Base-by-base conservation (phyloP, 129 eudicot genomes). In the Chrysanthemum seticuspe region DNA sequence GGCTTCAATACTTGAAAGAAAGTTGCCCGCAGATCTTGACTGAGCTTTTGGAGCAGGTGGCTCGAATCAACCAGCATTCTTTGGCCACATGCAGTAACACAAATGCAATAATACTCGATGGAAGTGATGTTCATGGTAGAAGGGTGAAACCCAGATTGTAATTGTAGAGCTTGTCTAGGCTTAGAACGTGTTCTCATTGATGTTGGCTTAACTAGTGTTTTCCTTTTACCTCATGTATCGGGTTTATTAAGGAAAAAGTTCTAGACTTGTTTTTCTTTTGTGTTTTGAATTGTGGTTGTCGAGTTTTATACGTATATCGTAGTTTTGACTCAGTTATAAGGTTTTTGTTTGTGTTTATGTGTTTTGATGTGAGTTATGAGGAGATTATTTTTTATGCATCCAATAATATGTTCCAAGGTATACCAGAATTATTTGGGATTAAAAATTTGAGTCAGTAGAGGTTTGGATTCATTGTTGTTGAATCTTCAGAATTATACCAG, bases 141-240 rank as follows among this genome's bases (percentile, higher is more conserved):
- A 76, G 97, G 66, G 97, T 91, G 52, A 91, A 91, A 76, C 97
- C 86, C 74, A 81, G 97, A 75, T 74, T 88, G 74, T 88, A 73
- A 68, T 57, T 69, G 62, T 63, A 45, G 67, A 53, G 27, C 47
- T 61, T 11, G 44, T 63, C 36, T 62, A 62, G 70, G 23, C 36
- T 29, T 74, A 51, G 77, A 61, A 65, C 16, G 34, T 61, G 58
- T 45, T 51, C 12, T 47, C 27, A 62, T 65, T 27, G 5, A 13
- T 62, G 67, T 62, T 62, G 44, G n/a, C 25, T 12, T 49, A 27
- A 52, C 50, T 62, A 61, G 55, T 52, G 78, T 16, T 65, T 65
- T 65, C 67, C 5, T 62, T 29, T 62, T 62, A 7, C 29, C 74
- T 59, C 34, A 31, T 68, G 69, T 44, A 44, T 45, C 12, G 64